These are phyloP conservation scores for Ascomycota sp. DNA, from an alignment of 2,329 filamentous ascomycete genomes.

Conservation along the genomic window DNA sequence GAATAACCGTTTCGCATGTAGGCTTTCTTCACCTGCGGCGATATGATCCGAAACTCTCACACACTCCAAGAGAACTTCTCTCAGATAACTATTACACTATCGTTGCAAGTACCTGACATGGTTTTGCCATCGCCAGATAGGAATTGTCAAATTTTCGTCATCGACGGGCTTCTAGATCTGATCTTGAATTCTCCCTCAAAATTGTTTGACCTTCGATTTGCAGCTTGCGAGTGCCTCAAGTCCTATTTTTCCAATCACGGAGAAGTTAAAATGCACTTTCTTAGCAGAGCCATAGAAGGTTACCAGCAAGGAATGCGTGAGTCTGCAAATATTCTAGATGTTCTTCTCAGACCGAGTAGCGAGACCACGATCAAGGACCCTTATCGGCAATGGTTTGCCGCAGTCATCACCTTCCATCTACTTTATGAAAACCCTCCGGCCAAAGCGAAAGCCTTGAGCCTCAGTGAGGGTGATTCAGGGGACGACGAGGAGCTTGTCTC, in stretches of 20 bases:
- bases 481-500: slow-evolving; percentile 90
- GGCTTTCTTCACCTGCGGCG: slow-evolving; percentile 69
- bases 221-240: slow-evolving; percentile 78
- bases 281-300: slow-evolving; percentile 74
- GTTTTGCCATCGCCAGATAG: no score
- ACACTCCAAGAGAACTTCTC: slow-evolving; percentile 76
- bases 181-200: slow-evolving; percentile 47
- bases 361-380: slow-evolving; percentile 50
- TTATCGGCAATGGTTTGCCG: slow-evolving; percentile 78
- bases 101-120: no score
- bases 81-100: slow-evolving; percentile 62
- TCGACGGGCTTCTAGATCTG: slow-evolving; percentile 77
- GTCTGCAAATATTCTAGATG: slow-evolving; percentile 72
- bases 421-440: slow-evolving; percentile 61
- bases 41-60: slow-evolving; percentile 67
- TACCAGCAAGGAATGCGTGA: slow-evolving; percentile 60
- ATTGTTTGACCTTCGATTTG: slow-evolving; percentile 61
- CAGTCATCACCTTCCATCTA: slow-evolving; percentile 69
- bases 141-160: slow-evolving; percentile 80
- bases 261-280: slow-evolving; percentile 67
- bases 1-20: no score
- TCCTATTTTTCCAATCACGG: slow-evolving; percentile 75
- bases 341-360: slow-evolving; percentile 48
- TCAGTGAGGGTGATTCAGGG: slow-evolving; percentile 75
- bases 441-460: slow-evolving; percentile 58